Conservation (phyloP, 768 basidiomycete genomes). For the Rhizopogon rudus region DNA sequence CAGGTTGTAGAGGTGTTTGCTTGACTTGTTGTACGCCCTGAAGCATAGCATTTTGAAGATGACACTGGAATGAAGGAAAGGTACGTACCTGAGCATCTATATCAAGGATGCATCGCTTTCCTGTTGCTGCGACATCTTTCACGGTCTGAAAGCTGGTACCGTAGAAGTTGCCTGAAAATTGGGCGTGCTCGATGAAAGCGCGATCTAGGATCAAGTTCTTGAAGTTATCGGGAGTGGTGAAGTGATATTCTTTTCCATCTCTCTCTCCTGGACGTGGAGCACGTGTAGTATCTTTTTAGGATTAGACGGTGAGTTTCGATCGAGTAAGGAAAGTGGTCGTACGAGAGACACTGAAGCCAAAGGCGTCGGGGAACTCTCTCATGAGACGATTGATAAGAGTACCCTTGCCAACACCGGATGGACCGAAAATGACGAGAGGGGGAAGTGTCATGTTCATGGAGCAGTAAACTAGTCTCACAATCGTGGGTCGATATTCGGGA, state of each 20-base stretch:
- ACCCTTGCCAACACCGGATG: constrained; percentile 92
- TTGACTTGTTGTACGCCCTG: constrained; percentile 95
- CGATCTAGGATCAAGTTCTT: constrained; percentile 56
- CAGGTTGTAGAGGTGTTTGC: constrained; percentile 70
- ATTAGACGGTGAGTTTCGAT: constrained; percentile 3
- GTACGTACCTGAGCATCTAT: constrained; percentile 87
- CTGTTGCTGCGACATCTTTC: constrained; percentile 55
- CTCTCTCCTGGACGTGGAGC: constrained; percentile 75
- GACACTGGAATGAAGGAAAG: neutral
- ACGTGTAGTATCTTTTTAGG: constrained; percentile 77
- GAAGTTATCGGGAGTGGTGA: constrained; percentile 71
- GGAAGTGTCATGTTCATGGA: neutral
- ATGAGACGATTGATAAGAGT: constrained; percentile 84
- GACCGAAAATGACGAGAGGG: constrained; percentile 86
- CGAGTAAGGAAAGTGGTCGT: constrained; percentile 21
- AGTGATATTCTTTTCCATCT: constrained; percentile 85
- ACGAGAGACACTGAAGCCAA: constrained; percentile 96
- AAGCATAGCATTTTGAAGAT: neutral
- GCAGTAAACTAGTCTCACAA: neutral
- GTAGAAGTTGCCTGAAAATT: constrained; percentile 90
- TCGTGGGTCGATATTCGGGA: neutral
- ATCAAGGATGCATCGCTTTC: constrained; percentile 86
- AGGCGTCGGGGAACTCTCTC: constrained; percentile 72
- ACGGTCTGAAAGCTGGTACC: constrained; percentile 87
- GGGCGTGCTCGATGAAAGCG: constrained; percentile 91